A percentile compares a stretch with the other conserved stretches of the same genome.
Evolutionary conservation across 257 asterid genomes (phyloP).

Genomic region (Salvia miltiorrhiza): DNA sequence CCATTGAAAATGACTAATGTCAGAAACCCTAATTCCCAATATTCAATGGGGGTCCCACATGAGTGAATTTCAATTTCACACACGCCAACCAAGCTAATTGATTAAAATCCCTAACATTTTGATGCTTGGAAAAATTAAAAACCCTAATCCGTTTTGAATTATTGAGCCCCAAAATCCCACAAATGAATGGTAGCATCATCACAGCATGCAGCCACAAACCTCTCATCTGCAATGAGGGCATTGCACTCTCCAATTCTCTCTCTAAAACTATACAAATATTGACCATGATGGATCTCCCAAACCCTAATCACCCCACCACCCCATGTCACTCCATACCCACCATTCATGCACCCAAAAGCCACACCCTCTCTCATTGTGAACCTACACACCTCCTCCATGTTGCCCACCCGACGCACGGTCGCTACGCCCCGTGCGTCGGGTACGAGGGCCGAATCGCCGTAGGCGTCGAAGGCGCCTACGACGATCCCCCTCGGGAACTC

Average conservation of each 20-base stretch:
- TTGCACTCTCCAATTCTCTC: constrained; percentile 49
- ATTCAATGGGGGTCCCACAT: background rate
- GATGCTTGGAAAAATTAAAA: too few relatives aligned
- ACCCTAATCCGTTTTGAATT: background rate
- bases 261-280: constrained; percentile 45
- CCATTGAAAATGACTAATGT: constrained; percentile 3
- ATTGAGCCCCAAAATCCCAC: constrained; percentile 81
- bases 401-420: constrained; percentile 35
- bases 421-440: constrained; percentile 43
- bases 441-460: constrained; percentile 30
- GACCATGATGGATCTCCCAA: constrained; percentile 61
- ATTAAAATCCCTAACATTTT: background rate
- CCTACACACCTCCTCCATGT: constrained; percentile 45
- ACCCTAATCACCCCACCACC: constrained; percentile 60
- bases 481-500: constrained; percentile 38
- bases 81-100: background rate
- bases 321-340: constrained; percentile 55
- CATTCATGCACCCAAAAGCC: constrained; percentile 61
- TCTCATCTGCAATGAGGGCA: constrained; percentile 66
- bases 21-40: constrained; percentile 28
- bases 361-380: constrained; percentile 46
- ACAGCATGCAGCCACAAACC: constrained; percentile 62
- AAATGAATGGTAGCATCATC: constrained; percentile 64
- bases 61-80: background rate
- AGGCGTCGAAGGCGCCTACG: constrained; percentile 54